Percentiles rank a stretch among this genome's conserved stretches.
These are phyloP conservation scores for Thermochaetoides thermophila DNA, from an alignment of 495 filamentous ascomycete genomes.

Conservation along the genomic window DNA sequence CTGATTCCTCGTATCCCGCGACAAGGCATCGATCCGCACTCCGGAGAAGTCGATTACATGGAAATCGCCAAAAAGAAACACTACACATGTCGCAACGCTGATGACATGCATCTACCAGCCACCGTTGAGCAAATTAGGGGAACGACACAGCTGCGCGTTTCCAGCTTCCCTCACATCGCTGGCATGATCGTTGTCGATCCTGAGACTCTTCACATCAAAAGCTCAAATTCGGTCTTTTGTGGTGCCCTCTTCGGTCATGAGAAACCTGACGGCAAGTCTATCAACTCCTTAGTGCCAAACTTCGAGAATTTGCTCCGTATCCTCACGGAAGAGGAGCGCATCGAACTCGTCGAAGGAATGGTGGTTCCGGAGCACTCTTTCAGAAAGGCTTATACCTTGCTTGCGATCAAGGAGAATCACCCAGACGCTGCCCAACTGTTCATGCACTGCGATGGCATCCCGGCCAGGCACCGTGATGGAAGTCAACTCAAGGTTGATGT, in stretches of 20 bases:
- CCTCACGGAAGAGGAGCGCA: slow-evolving; percentile 72
- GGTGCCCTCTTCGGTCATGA: slow-evolving; percentile 80
- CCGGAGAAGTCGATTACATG: slow-evolving; percentile 55
- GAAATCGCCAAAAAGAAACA: slow-evolving; percentile 53
- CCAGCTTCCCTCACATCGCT: slow-evolving; percentile 91
- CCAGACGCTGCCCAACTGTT: slow-evolving; percentile 63
- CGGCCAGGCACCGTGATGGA: slow-evolving; percentile 78
- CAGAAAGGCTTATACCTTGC: slow-evolving; percentile 68
- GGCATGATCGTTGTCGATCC: slow-evolving; percentile 86
- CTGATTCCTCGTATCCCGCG: slow-evolving; percentile 74
- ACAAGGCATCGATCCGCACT: slow-evolving; percentile 44
- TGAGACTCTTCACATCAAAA: slow-evolving; percentile 60
- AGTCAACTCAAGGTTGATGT: slow-evolving; percentile 83
- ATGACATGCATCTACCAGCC: slow-evolving; percentile 62
- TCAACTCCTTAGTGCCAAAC: slow-evolving; percentile 68
- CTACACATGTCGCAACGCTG: slow-evolving; percentile 65
- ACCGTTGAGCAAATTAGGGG: slow-evolving; percentile 52
- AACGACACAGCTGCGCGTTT: slow-evolving; percentile 57
- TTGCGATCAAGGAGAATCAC: slow-evolving; percentile 67
- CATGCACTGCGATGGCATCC: slow-evolving; percentile 63
- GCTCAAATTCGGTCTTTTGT: slow-evolving; percentile 89
- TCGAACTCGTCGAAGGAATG: slow-evolving; percentile 77
- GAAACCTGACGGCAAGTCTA: slow-evolving; percentile 61
- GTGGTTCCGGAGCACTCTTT: slow-evolving; percentile 95
- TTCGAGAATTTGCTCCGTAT: slow-evolving; percentile 73